A percentile compares a stretch with the other conserved stretches of the same genome.
Conservation (phyloP, 2,329 filamentous ascomycete genomes). For the Endoconidiophora polonica region DNA sequence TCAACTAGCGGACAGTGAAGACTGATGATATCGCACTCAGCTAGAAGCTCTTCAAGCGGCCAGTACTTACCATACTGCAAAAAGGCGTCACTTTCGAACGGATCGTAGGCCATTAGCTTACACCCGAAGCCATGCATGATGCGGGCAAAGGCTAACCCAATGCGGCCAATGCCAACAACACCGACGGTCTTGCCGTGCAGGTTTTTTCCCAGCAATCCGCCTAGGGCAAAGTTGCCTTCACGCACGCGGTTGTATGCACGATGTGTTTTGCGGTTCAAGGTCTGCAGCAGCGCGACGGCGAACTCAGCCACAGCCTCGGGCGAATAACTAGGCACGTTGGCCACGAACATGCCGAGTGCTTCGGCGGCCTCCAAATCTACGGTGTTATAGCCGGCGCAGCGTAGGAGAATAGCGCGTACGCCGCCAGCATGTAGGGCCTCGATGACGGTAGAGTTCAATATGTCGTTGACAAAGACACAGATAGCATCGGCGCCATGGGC, state of each 20-base stretch:
- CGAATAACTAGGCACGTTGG: slow-evolving; percentile 51
- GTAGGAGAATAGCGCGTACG: slow-evolving; percentile 42
- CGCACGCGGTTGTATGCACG: slow-evolving; percentile 51
- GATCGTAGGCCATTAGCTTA: slow-evolving; percentile 42
- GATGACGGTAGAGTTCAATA: slow-evolving; percentile 34
- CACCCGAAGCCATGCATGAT: slow-evolving; percentile 52
- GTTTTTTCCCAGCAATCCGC: slow-evolving; percentile 45
- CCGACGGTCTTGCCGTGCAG: slow-evolving; percentile 50
- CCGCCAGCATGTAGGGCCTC: slow-evolving; percentile 30
- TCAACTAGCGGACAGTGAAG: slow-evolving; percentile 50
- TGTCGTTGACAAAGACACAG: slow-evolving; percentile 54
- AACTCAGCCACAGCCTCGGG: slow-evolving; percentile 57
- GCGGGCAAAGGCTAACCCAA: slow-evolving; percentile 43
- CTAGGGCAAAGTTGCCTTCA: slow-evolving; percentile 50
- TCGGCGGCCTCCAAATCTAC: slow-evolving; percentile 42
- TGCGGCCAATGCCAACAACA: slow-evolving; percentile 47
- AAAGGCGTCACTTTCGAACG: slow-evolving; percentile 33
- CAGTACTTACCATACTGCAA: slow-evolving; percentile 33
- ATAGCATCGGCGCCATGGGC: slow-evolving; percentile 37
- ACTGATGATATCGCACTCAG: slow-evolving; percentile 42
- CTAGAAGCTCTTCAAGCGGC: slow-evolving; percentile 36
- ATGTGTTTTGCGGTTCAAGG: slow-evolving; percentile 50
- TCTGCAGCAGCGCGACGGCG: slow-evolving; percentile 48
- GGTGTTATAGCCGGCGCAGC: slow-evolving; percentile 54
- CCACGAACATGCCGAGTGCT: slow-evolving; percentile 39